Evolutionary conservation across 2,329 filamentous ascomycete genomes (phyloP).

Genomic region (Botrytis byssoidea): DNA sequence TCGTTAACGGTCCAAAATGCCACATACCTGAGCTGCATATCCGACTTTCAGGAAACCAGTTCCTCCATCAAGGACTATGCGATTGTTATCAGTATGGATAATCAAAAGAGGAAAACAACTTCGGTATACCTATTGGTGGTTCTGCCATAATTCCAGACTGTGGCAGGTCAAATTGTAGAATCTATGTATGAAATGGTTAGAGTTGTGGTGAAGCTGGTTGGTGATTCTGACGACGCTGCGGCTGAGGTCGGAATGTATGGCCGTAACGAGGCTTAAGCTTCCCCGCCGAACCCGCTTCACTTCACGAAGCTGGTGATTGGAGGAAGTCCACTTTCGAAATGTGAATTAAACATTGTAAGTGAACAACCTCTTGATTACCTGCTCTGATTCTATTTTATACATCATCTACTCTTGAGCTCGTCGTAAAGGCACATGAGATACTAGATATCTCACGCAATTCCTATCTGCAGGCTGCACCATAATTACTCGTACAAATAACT

Average conservation of each 20-base stretch:
- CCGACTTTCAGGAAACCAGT: conserved; percentile 99
- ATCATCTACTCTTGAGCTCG: not conserved
- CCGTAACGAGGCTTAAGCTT: conserved; percentile 19
- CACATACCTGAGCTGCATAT: conserved; percentile 80
- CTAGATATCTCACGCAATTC: not conserved
- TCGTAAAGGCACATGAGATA: not conserved
- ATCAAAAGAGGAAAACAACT: not conserved
- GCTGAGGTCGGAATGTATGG: conserved; percentile 21
- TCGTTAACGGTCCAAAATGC: not conserved
- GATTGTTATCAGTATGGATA: conserved; percentile 28
- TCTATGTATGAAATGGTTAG: conserved; percentile 20
- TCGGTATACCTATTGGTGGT: conserved; percentile 39
- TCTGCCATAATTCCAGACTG: conserved; percentile 38
- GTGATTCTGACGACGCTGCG: conserved; percentile 31
- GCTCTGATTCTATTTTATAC: too few relatives aligned
- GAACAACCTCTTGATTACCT: not conserved
- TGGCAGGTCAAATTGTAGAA: conserved; percentile 23
- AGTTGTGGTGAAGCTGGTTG: conserved; percentile 19
- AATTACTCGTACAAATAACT: not conserved
- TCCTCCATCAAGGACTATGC: conserved; percentile 93
- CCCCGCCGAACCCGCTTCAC: conserved; percentile 17
- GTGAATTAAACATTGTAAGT: not conserved
- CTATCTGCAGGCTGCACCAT: not conserved
- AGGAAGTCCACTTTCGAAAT: not conserved
- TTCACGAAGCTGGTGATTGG: conserved; percentile 5